Conservation (phyloP, 2,329 filamentous ascomycete species). For the Tricladium varicosporioides region DNA sequence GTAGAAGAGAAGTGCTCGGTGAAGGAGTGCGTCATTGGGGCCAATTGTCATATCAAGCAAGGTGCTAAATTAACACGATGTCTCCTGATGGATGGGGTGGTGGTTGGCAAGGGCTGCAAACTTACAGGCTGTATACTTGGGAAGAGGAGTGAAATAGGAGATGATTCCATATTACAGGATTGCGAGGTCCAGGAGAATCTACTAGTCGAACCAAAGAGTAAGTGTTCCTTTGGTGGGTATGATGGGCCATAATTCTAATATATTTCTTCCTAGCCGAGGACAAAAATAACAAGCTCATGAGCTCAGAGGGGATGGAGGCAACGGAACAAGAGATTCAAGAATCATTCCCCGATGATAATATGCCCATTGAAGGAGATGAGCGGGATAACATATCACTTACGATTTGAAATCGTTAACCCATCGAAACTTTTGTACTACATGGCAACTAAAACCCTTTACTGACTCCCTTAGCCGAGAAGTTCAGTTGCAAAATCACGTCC, state of each 20-base stretch:
- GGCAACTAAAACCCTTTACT: too few species aligned
- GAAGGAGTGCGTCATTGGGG: conserved; percentile 86
- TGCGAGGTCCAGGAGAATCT: conserved; percentile 93
- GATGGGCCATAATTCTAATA: conserved; percentile 14
- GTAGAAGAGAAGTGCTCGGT: conserved; percentile 89
- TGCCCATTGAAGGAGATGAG: background rate
- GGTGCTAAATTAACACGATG: conserved; percentile 87
- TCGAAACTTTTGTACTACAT: too few species aligned
- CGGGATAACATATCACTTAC: background rate
- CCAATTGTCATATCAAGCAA: conserved; percentile 80
- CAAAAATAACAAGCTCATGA: conserved; percentile 67
- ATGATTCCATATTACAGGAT: conserved; percentile 75
- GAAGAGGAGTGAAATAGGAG: conserved; percentile 77
- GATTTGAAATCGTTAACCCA: background rate
- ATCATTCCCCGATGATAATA: conserved; percentile 32
- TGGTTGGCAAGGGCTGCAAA: conserved; percentile 79
- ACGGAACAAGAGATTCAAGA: conserved; percentile 61
- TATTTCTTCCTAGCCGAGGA: conserved; percentile 52
- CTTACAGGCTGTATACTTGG: conserved; percentile 87
- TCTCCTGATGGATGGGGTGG: conserved; percentile 87
- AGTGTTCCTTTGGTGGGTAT: conserved; percentile 36
- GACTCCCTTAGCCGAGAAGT: too few species aligned
- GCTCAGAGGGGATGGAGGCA: conserved; percentile 62
- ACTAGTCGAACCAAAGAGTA: conserved; percentile 75
- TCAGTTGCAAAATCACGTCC: too few species aligned